These are phyloP conservation scores for Cotoneaster glaucophyllus DNA, from an alignment of 306 rosid genomes.

Conservation along the genomic window DNA sequence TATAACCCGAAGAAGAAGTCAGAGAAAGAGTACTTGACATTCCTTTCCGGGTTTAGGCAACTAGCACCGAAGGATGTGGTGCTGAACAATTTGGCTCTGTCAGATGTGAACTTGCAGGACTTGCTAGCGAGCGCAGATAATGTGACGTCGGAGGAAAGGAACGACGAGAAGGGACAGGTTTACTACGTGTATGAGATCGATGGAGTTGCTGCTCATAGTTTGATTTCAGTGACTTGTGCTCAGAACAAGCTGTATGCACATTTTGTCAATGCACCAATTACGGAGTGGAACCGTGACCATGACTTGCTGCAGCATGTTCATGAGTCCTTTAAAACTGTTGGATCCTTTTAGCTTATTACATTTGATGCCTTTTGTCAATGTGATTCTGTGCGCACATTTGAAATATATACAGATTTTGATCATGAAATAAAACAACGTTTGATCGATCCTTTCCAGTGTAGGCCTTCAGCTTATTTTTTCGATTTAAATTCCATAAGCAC, in stretches of 20 bases:
- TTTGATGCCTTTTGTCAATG: neutral
- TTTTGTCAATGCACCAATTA: conserved; percentile 77
- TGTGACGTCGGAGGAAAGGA: conserved; percentile 62
- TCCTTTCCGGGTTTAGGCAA: conserved; percentile 57
- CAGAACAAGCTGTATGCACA: conserved; percentile 85
- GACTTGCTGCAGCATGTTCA: conserved; percentile 76
- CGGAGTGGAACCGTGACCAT: conserved; percentile 74
- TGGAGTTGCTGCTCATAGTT: conserved; percentile 61
- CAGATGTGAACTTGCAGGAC: conserved; percentile 82
- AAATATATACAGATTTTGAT: neutral
- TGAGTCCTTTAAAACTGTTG: conserved; percentile 70
- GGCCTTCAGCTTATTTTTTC: neutral
- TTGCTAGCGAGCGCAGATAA: conserved; percentile 50
- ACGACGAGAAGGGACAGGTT: conserved; percentile 61
- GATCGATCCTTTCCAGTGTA: neutral
- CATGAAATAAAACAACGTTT: too few relatives aligned
- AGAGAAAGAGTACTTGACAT: conserved; percentile 76
- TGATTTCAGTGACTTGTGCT: conserved; percentile 81
- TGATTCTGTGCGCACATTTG: neutral
- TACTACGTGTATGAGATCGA: conserved; percentile 80
- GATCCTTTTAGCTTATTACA: conserved; percentile 18
- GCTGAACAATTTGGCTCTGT: conserved; percentile 64
- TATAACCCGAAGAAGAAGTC: conserved; percentile 70
- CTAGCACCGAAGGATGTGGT: conserved; percentile 66
- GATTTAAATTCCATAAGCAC: neutral